Base-by-base conservation (phyloP, 805 yeast genomes). In the Lipomyces lipofer region DNA sequence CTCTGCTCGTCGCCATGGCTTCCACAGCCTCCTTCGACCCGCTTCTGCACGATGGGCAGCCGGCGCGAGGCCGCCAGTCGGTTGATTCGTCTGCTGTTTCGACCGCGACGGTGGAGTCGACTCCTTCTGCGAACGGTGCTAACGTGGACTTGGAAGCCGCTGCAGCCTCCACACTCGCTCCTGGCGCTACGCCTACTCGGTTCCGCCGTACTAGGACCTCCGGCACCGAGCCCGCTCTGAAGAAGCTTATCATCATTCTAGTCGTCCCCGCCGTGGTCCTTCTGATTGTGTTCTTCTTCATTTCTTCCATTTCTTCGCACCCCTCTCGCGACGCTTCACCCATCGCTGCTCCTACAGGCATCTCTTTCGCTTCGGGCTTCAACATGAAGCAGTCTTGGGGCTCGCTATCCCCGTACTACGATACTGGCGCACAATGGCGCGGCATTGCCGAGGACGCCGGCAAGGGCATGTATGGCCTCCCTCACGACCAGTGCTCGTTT, bases 401-500 rank as follows among this genome's bases (percentile, higher is more conserved):
- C 30, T 56, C 74, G 12, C 63, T 68, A 44, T 70, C 75, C 36
- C 75, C 75, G 12, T 72, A 69, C 56, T 72, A 72, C 54, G 72
- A 68, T 28, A 56, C 67, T 19, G 75, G 75, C 21, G 56, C 58
- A 17, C 62, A 66, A 12, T 72, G 69, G 58, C 64, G 59, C 8
- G 74, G 73, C 5, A 63, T 71, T 10, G 52, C 64, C 43, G 58
- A 54, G 8, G 19, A 5, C 12, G 68, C 69, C 4, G 63, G 63
- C 28, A 56, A 52, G 46, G 69, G 69, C 17, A 63, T 58, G 46
- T 61, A 62, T 32, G 65, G 67, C 5, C 57, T 67, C 22, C 70
- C 73, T 2, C 19, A 56, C 32, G 72, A 68, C 7, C 73, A 72
- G 43, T 83, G 87, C 68, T 63, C 69, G 4, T 73, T 83, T 51